A percentile compares a stretch with the other conserved stretches of the same genome.
phyloP scores from a whole-genome alignment of 2,329 filamentous ascomycete genomes.

The Camillea tinctor region DNA sequence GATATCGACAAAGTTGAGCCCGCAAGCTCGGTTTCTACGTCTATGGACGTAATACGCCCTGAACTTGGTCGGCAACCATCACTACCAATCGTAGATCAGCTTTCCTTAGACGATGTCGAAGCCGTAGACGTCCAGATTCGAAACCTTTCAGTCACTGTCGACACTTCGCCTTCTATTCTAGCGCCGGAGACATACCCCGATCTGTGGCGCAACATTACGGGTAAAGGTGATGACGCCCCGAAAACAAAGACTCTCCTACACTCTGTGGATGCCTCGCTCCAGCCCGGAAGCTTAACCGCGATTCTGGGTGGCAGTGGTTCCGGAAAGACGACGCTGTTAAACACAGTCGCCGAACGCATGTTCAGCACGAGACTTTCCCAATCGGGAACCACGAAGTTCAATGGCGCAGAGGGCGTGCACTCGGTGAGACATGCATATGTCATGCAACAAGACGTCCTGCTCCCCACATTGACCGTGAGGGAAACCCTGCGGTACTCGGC shows the following conservation, averaged over 20 bases:
- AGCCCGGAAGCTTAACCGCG: slow-evolving; percentile 66
- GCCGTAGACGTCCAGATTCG: slow-evolving; percentile 47
- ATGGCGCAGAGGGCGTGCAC: slow-evolving; percentile 52
- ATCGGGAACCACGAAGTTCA: slow-evolving; percentile 60
- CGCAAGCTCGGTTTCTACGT: slow-evolving; percentile 18
- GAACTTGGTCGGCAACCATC: slow-evolving; percentile 10
- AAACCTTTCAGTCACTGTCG: slow-evolving; percentile 52
- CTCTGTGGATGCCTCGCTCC: slow-evolving; percentile 62
- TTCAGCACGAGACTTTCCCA: slow-evolving; percentile 51
- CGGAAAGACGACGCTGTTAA: slow-evolving; percentile 71
- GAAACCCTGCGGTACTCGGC: slow-evolving; percentile 75
- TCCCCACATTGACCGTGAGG: slow-evolving; percentile 71
- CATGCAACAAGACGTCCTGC: slow-evolving; percentile 72
- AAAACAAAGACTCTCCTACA: slow-evolving; percentile 56
- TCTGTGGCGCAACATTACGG: slow-evolving; percentile 38
- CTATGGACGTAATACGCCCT: slow-evolving; percentile 12
- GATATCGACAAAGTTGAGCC: slow-evolving; percentile 15
- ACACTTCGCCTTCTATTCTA: slow-evolving; percentile 55
- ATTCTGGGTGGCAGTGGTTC: slow-evolving; percentile 74
- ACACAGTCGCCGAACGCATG: slow-evolving; percentile 69
- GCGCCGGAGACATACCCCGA: slow-evolving; percentile 47
- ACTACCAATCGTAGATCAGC: slow-evolving; percentile 13
- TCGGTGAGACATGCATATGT: slow-evolving; percentile 66
- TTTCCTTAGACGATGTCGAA: slow-evolving; percentile 39
- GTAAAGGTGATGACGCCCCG: slow-evolving; percentile 24